Evolutionary conservation across 2,329 filamentous ascomycete genomes (phyloP), one percentile per base, ranked within the genome.

Genomic region (Nectriaceae sp.): DNA sequence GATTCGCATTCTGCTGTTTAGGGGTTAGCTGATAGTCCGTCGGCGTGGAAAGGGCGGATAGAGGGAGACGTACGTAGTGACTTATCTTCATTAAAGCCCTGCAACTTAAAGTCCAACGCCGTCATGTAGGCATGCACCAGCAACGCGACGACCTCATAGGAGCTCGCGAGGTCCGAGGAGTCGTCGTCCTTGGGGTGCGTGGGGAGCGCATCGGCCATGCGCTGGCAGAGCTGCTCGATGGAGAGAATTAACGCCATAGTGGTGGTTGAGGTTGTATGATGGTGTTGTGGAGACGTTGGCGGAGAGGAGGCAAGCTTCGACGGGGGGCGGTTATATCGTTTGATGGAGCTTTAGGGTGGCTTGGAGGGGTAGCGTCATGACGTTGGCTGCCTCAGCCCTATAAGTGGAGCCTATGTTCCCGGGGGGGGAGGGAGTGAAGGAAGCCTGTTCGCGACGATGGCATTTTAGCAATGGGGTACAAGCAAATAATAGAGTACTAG

Each of bases 1-100:
- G 76, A 66, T 46, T 79, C 73, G 61, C 83, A 83, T 63, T 82
- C 74, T 22, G 57, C 58, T 67, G 29, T 33, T 37, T 3, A 20
- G 44, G 13, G 13, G 16, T 36, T 16, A 36, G 33, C 33, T 36
- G 33, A 31, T 31, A 31, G 10, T n/a, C n/a, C n/a, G n/a, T n/a
- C n/a, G n/a, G n/a, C 52, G 51, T 50, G 50, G 47, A 21, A 6
- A 13, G 18, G 3, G 16, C 15, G 40, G 37, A 4, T 26, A 20
- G 20, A 40, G 35, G 35, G 35, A 15, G 50, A 24, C 21, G 43
- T 24, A 90, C 89, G 80, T 55, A 89, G 82, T 40, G 76, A 82
- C 64, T 91, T 83, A 44, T 93, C 90, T 69, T 97, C 90, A 40
- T 87, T 81, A n/a, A 96, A 85, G 2, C 92, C 92, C 16, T 90